Conservation (phyloP, 1,139 yeast genomes). For the Zygoascus hellenicus region DNA sequence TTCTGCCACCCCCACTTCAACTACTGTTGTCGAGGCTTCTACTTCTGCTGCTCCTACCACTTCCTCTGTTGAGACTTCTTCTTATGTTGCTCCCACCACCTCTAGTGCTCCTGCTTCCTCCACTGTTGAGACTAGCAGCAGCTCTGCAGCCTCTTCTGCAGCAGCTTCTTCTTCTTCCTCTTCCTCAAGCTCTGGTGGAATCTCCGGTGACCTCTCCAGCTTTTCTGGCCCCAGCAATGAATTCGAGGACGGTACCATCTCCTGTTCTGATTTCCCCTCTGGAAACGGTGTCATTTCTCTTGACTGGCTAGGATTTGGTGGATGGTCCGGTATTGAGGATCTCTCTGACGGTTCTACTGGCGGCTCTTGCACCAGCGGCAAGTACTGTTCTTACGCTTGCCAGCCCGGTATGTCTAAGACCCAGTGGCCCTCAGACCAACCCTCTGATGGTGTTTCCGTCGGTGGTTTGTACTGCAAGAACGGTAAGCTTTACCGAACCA, state of each 20-base stretch:
- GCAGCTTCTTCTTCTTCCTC: constrained; percentile 29
- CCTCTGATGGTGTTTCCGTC: constrained; percentile 77
- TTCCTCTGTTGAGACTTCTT: constrained; percentile 21
- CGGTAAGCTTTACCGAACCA: constrained; percentile 77
- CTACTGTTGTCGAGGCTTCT: constrained; percentile 20
- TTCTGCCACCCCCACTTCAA: constrained; percentile 26
- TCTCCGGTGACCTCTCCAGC: constrained; percentile 51
- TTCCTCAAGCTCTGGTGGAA: constrained; percentile 37
- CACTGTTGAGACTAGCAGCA: constrained; percentile 28
- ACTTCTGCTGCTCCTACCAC: constrained; percentile 19
- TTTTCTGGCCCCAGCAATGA: constrained; percentile 48
- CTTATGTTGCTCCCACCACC: constrained; percentile 20
- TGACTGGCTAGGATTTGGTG: constrained; percentile 77
- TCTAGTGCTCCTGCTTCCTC: constrained; percentile 18
- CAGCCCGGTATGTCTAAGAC: constrained; percentile 96
- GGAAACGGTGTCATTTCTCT: constrained; percentile 88
- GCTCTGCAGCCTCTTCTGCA: constrained; percentile 24
- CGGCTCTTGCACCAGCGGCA: constrained; percentile 71
- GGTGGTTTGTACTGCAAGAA: constrained; percentile 80
- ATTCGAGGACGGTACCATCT: constrained; percentile 75
- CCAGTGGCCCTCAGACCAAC: constrained; percentile 89
- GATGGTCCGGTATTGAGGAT: constrained; percentile 84
- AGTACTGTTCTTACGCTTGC: constrained; percentile 94
- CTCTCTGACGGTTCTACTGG: constrained; percentile 49
- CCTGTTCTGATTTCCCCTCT: constrained; percentile 76